Conservation (phyloP, 805 yeast genomes). For the Kockiozyma suomiensis region DNA sequence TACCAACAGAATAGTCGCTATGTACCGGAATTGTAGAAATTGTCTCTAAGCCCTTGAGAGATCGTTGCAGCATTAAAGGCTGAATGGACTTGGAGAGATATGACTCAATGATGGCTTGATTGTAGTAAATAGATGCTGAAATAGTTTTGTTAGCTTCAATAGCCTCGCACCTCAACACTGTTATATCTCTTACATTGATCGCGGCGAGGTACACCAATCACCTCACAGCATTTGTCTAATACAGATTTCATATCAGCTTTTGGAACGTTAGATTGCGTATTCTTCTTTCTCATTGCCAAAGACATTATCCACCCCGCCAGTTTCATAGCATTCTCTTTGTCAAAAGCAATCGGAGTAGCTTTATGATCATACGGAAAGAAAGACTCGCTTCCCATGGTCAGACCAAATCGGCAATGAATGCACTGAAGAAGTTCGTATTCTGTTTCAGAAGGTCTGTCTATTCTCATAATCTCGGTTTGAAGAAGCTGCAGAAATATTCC, state of each 20-base stretch:
- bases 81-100: constrained; percentile 46
- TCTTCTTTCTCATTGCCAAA: constrained; percentile 56
- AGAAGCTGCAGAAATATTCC: constrained; percentile 66
- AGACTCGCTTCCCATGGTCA: constrained; percentile 56
- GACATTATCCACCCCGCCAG: constrained; percentile 56
- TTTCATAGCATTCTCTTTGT: constrained; percentile 45
- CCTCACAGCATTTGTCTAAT: constrained; percentile 70
- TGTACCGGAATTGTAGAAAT: constrained; percentile 19
- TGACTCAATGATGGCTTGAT: constrained; percentile 48
- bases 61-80: constrained; percentile 29
- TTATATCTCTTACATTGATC: constrained; percentile 11
- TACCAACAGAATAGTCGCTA: constrained; percentile 24
- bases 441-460: constrained; percentile 48
- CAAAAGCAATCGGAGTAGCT: constrained; percentile 48
- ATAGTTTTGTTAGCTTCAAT: background rate
- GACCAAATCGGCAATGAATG: constrained; percentile 75
- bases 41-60: constrained; percentile 23
- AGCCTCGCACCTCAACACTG: background rate
- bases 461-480: constrained; percentile 54
- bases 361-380: constrained; percentile 70
- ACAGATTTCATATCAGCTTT: constrained; percentile 72
- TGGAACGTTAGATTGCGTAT: constrained; percentile 55
- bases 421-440: constrained; percentile 77
- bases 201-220: constrained; percentile 64
- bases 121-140: constrained; percentile 40